Evolutionary conservation across 345 rosid genomes (phyloP), one percentile per base, ranked within the genome.

Genomic region (Linum lewisii): DNA sequence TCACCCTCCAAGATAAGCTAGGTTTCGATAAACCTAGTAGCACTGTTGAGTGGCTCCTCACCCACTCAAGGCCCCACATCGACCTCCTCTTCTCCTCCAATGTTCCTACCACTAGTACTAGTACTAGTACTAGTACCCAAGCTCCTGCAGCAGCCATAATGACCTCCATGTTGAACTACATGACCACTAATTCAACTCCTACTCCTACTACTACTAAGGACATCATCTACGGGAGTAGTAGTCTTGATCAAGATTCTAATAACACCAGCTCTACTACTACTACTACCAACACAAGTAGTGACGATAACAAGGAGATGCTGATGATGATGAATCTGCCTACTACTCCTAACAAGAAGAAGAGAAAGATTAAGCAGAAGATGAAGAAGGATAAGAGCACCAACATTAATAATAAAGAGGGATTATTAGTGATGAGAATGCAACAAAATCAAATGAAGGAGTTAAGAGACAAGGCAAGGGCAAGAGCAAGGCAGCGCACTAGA

Each of bases 1-100:
- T 87, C 54, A 82, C 77, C 72, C 84, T 87, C 63, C 95, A 87
- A 62, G 95, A 87, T 66, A 82, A 75, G 82, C 68, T 87, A 32
- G 90, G 90, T 34, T 87, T 87, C 62, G 90, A 87, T 62, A 87
- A 84, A 62, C 84, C 90, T 0, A 87, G 95, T 75, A 84, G 79
- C 60, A 87, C 95, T 11, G 74, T 87, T 1, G 95, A 87, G 69
- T 87, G 95, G 95, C 79, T 87, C 60, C 50, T 70, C 14, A 21
- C 13, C 14, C 53, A 64, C 25, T 38, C 73, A 6, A 54, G 57
- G 14, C 5, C 69, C 8, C 61, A 58, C 25, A 70, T 70, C 19
- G 51, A 60, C 47, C 47, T 11, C 47, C 47, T 42, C 47, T 42
- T 42, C 47, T 42, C 47, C 45, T 6, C 45, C 14, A 11, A 3